These are phyloP conservation scores for Leishmania aethiopica DNA, from an alignment of 208 protist genomes.

Conservation along the genomic window DNA sequence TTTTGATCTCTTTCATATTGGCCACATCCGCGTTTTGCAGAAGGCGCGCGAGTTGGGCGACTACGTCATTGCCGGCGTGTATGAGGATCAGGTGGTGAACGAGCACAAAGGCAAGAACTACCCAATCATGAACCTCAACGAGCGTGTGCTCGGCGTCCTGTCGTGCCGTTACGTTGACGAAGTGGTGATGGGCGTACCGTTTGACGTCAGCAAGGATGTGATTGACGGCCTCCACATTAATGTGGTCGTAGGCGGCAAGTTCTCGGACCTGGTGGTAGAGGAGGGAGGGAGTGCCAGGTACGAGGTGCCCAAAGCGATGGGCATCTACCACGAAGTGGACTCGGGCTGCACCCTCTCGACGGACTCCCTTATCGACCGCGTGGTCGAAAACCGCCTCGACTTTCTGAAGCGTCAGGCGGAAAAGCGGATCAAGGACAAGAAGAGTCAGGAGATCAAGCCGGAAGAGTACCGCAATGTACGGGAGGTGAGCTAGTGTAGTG, in stretches of 20 bases:
- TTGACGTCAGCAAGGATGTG: constrained; percentile 90
- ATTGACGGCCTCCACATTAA: constrained; percentile 88
- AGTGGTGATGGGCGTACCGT: constrained; percentile 98
- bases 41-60: constrained; percentile 92
- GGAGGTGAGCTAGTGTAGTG: constrained; percentile 42
- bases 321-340: constrained; percentile 85
- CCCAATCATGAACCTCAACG: constrained; percentile 99
- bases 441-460: constrained; percentile 48
- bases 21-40: constrained; percentile 95
- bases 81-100: constrained; percentile 94
- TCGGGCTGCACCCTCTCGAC: constrained; percentile 64
- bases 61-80: constrained; percentile 97
- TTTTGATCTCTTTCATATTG: constrained; percentile 98
- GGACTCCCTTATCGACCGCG: constrained; percentile 77
- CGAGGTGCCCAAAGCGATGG: constrained; percentile 74
- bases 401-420: constrained; percentile 75
- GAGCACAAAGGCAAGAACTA: constrained; percentile 92
- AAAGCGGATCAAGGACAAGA: constrained; percentile 76
- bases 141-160: constrained; percentile 96
- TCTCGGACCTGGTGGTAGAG: constrained; percentile 26
- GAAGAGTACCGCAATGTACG: constrained; percentile 72
- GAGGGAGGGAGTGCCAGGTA: constrained; percentile 35
- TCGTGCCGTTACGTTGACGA: constrained; percentile 98
- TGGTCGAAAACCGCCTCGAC: constrained; percentile 68
- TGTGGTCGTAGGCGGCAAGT: constrained; percentile 89